phyloP scores from a whole-genome alignment of 2,329 filamentous ascomycete species.

The Whalleya microplaca region DNA sequence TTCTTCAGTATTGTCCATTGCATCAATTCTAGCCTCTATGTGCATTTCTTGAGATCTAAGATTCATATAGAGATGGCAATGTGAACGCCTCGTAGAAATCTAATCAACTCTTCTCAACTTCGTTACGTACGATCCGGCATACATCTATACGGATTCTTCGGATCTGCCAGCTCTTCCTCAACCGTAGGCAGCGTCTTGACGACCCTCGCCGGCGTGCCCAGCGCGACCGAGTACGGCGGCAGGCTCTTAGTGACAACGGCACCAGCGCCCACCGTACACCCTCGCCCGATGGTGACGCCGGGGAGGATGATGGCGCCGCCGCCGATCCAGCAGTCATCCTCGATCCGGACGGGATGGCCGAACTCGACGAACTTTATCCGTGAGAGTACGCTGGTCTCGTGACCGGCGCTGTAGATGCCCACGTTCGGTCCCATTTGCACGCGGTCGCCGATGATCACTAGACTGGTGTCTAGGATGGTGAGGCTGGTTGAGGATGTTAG shows the following conservation, averaged over 20 bases:
- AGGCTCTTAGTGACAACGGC: constrained; percentile 55
- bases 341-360: constrained; percentile 50
- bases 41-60: too few relatives aligned
- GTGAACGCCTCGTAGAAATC: too few relatives aligned
- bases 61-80: too few relatives aligned
- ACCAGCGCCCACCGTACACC: constrained; percentile 54
- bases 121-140: not conserved
- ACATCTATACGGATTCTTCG: not conserved
- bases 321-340: constrained; percentile 60
- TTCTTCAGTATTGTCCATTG: too few relatives aligned
- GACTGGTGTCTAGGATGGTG: constrained; percentile 71
- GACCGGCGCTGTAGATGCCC: constrained; percentile 69
- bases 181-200: constrained; percentile 50
- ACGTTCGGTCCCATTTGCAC: constrained; percentile 75
- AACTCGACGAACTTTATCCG: constrained; percentile 51
- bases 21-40: too few relatives aligned
- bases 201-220: constrained; percentile 53
- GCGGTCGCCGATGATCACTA: constrained; percentile 69
- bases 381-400: constrained; percentile 64
- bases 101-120: not conserved
- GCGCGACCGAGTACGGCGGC: constrained; percentile 51
- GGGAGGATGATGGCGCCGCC: constrained; percentile 54
- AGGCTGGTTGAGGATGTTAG: constrained; percentile 38
- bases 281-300: constrained; percentile 56
- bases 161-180: constrained; percentile 8